Percentiles rank a stretch among this genome's conserved stretches.
Evolutionary conservation across 345 rosid genomes (phyloP).

Genomic region (Iberis pinnata): DNA sequence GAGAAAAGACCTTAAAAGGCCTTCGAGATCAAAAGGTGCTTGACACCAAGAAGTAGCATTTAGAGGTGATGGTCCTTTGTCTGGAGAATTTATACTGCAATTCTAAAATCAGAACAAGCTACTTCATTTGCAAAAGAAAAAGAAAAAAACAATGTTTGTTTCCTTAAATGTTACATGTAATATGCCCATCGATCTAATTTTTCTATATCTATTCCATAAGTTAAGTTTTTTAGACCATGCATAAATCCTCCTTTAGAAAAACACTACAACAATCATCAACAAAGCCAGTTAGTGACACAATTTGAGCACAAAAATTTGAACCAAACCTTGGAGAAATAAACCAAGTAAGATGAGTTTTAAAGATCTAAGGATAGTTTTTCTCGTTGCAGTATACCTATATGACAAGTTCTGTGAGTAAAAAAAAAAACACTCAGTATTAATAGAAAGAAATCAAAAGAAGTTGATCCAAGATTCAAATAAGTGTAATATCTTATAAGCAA

Average conservation of each 20-base stretch:
- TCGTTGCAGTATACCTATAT: constrained; percentile 49
- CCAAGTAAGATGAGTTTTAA: constrained; percentile 58
- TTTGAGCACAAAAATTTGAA: no score
- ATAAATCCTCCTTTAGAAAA: constrained; percentile 75
- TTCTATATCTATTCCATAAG: constrained; percentile 52
- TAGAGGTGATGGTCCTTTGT: constrained; percentile 58
- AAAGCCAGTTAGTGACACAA: no score
- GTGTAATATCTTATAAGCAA: constrained; percentile 52
- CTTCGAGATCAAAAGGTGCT: constrained; percentile 95
- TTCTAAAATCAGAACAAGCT: constrained; percentile 41
- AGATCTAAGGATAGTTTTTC: constrained; percentile 52
- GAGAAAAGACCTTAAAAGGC: constrained; percentile 59
- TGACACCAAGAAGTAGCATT: constrained; percentile 91
- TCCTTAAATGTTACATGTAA: constrained; percentile 56
- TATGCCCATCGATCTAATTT: constrained; percentile 72
- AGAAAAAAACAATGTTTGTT: no score
- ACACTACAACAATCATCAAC: background rate
- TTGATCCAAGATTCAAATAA: no score
- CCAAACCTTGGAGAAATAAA: constrained; percentile 72
- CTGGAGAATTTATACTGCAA: constrained; percentile 76
- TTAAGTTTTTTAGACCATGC: constrained; percentile 55
- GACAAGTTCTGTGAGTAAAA: constrained; percentile 43
- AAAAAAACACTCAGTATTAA: no score
- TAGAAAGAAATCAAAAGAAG: constrained; percentile 5
- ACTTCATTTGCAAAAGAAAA: no score